These are phyloP conservation scores for Saccharomycopsis crataegensis DNA, from an alignment of 1,139 yeast species.

Conservation along the genomic window DNA sequence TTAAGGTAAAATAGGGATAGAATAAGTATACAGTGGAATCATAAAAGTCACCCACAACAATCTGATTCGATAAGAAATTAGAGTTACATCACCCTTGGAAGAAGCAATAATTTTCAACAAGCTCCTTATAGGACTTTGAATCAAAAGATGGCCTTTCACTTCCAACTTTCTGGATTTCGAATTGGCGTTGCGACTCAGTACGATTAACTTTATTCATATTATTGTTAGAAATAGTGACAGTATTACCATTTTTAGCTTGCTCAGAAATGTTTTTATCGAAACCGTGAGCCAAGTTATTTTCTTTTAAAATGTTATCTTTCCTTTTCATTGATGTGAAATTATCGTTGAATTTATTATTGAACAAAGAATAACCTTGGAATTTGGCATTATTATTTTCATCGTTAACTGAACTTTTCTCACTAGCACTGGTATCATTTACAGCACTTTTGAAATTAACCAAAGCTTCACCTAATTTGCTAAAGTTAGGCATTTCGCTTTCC, in stretches of 20 bases:
- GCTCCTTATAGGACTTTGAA: slow-evolving; percentile 58
- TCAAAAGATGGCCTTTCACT: slow-evolving; percentile 35
- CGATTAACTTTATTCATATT: neutral
- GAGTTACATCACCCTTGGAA: slow-evolving; percentile 27
- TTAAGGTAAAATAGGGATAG: too few species aligned
- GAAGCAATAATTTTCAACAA: slow-evolving; percentile 69
- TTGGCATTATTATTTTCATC: neutral
- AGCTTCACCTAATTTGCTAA: neutral
- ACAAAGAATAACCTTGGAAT: neutral
- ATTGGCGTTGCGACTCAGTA: neutral
- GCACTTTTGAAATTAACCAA: slow-evolving; percentile 7
- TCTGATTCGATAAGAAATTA: too few species aligned
- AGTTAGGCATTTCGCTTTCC: neutral
- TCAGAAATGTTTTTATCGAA: neutral
- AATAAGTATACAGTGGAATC: too few species aligned
- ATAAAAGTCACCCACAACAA: too few species aligned
- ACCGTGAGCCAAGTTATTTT: neutral
- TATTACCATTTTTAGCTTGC: neutral
- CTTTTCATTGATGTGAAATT: too few species aligned
- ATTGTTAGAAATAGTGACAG: neutral
- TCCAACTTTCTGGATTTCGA: slow-evolving; percentile 14
- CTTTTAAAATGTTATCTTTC: neutral
- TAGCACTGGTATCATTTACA: neutral
- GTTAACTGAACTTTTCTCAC: neutral
- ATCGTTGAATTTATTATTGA: too few species aligned